Evolutionary conservation across 1,284 basidiomycete species (phyloP).

Genomic region (Chalciporus sp.): DNA sequence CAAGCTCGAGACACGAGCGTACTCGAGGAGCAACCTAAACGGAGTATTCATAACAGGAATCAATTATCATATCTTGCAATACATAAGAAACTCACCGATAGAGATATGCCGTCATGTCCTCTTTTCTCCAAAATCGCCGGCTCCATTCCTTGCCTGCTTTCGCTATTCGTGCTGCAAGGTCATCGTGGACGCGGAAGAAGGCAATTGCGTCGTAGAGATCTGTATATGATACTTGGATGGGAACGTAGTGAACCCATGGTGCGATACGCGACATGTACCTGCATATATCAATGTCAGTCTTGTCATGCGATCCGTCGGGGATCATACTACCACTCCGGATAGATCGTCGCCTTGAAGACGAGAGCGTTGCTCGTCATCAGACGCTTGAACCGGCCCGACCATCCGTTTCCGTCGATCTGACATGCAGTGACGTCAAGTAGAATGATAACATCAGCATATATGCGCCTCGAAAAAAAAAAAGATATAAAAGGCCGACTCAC

Average conservation of each 20-base stretch:
- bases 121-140: conserved; percentile 58
- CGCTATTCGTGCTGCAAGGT: conserved; percentile 58
- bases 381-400: conserved; percentile 70
- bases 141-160: conserved; percentile 61
- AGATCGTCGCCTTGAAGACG: conserved; percentile 65
- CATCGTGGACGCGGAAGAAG: conserved; percentile 64
- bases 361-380: conserved; percentile 64
- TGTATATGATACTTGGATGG: conserved; percentile 54
- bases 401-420: conserved; percentile 68
- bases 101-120: conserved; percentile 66
- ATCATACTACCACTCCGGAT: conserved; percentile 66
- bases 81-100: conserved; percentile 45
- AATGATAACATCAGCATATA: neutral
- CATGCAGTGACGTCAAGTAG: neutral
- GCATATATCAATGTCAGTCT: neutral
- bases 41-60: neutral
- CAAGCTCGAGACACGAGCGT: conserved; percentile 25
- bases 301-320: neutral
- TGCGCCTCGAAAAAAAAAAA: neutral
- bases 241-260: conserved; percentile 65
- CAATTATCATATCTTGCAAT: neutral
- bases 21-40: conserved; percentile 40
- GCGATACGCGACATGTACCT: conserved; percentile 47
- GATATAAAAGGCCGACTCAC: conserved; percentile 32
- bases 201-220: conserved; percentile 58